Conservation (phyloP, 257 asterid species). For the Primulina eburnea region DNA sequence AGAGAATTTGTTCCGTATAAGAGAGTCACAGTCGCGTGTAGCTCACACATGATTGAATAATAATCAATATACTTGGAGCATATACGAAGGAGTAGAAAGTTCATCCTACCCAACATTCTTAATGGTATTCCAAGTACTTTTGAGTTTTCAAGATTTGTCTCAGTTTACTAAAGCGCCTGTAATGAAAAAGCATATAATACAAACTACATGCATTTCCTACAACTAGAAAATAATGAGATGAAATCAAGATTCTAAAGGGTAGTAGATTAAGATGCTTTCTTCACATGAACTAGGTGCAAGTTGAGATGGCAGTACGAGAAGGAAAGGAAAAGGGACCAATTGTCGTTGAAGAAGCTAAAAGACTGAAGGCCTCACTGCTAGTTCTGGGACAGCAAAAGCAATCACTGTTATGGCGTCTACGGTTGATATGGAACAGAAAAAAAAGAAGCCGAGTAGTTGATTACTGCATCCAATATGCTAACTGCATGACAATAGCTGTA, state of each 20-base stretch:
- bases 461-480: constrained; percentile 74
- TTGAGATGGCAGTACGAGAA: constrained; percentile 57
- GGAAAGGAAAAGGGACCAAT: constrained; percentile 64
- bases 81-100: too few relatives aligned
- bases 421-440: constrained; percentile 47
- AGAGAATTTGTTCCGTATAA: neutral
- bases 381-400: constrained; percentile 71
- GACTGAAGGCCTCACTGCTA: constrained; percentile 45
- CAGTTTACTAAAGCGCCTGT: neutral
- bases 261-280: neutral
- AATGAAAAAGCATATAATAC: neutral
- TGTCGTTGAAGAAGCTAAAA: constrained; percentile 68
- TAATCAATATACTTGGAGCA: neutral
- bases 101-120: neutral
- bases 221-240: neutral
- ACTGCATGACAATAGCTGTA: constrained; percentile 88
- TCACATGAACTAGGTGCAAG: constrained; percentile 50
- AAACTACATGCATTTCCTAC: neutral
- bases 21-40: neutral
- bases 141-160: neutral
- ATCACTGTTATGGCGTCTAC: constrained; percentile 56
- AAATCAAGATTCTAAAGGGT: neutral
- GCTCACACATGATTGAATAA: neutral
- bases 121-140: neutral
- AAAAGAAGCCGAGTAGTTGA: constrained; percentile 48